phyloP scores from a whole-genome alignment of 1,139 yeast genomes.

The Suhomyces bribrorum region DNA sequence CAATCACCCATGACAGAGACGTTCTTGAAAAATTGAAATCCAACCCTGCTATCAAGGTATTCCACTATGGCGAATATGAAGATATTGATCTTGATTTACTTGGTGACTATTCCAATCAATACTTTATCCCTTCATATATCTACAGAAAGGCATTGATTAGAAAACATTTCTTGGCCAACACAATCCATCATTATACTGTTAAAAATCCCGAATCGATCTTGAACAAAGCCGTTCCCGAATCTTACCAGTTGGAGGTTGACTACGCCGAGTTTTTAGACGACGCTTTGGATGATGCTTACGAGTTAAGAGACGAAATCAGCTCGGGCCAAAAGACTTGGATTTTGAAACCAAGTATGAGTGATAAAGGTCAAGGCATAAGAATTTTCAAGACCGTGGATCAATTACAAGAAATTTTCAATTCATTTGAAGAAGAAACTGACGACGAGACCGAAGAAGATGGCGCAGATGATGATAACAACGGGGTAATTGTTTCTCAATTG shows the following conservation, averaged over 20 bases:
- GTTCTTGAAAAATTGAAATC: slow-evolving; percentile 23
- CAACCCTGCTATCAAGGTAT: slow-evolving; percentile 34
- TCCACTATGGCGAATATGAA: slow-evolving; percentile 91
- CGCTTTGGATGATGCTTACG: slow-evolving; percentile 87
- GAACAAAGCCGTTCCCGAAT: slow-evolving; percentile 63
- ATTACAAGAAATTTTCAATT: slow-evolving; percentile 77
- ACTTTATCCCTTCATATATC: slow-evolving; percentile 76
- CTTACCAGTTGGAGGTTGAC: slow-evolving; percentile 84
- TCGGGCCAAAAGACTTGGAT: slow-evolving; percentile 74
- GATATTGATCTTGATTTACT: slow-evolving; percentile 74
- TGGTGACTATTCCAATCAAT: slow-evolving; percentile 39
- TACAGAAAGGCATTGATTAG: slow-evolving; percentile 86
- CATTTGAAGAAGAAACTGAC: slow-evolving; percentile 70
- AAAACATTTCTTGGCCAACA: slow-evolving; percentile 83
- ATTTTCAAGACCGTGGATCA: slow-evolving; percentile 77
- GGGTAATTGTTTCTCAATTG: slow-evolving; percentile 79
- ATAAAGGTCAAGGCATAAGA: slow-evolving; percentile 93
- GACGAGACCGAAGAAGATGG: slow-evolving; percentile 55
- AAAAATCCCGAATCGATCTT: slow-evolving; percentile 74
- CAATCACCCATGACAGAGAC: slow-evolving; percentile 27
- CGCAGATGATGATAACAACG: slow-evolving; percentile 41
- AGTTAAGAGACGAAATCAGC: slow-evolving; percentile 75
- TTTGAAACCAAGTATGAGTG: slow-evolving; percentile 94
- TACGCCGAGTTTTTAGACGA: slow-evolving; percentile 96
- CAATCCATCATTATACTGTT: slow-evolving; percentile 68